Evolutionary conservation across 202 grass and related monocot genomes (phyloP), one percentile per base, ranked within the genome.

Genomic region (Setaria viridis): DNA sequence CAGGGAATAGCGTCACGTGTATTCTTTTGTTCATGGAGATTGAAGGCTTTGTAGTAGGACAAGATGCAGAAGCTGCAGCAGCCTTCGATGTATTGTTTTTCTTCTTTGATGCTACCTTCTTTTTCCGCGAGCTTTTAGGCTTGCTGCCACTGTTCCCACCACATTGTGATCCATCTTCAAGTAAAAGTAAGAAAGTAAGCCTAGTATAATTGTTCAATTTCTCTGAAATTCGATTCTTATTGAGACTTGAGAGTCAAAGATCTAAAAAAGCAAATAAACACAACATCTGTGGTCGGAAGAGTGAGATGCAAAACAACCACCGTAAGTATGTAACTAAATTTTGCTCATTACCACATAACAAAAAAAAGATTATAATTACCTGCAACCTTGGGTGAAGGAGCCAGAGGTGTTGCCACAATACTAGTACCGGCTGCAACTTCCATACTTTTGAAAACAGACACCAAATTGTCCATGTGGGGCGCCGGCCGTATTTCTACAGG

Each of bases 381-480:
- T 89, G 81, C 62, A 19, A 29, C 35, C 64, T 82, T 88, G 9
- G 33, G 57, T 4, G 30, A 30, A 59, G 76, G 66, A 65, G 35
- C 8, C 67, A 70, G 68, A 84, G 91, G 95, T 80, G 93, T 93
- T 60, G 93, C 95, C 46, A 92, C 43, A 7, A 89, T 70, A 67
- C 66, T 84, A 42, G 56, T 91, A 33, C 91, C 88, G 19, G 71
- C 51, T 84, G 88, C 91, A 86, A 80, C 77, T 80, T 95, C 93
- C 93, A 95, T 98, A 85, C 79, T 91, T 88, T 95, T 98, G 79
- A 94, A 94, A 87, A 95, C 90, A 49, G 81, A 34, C 4, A 98
- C 91, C 76, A 98, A 64, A 82, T 89, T 95, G 81, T 98, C 93
- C 95, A 98, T 98, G 81, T 95, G 93, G 54, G 88, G 88, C 72